phyloP scores from a whole-genome alignment of 1,284 basidiomycete genomes.

The Leccinum subrobustum region DNA sequence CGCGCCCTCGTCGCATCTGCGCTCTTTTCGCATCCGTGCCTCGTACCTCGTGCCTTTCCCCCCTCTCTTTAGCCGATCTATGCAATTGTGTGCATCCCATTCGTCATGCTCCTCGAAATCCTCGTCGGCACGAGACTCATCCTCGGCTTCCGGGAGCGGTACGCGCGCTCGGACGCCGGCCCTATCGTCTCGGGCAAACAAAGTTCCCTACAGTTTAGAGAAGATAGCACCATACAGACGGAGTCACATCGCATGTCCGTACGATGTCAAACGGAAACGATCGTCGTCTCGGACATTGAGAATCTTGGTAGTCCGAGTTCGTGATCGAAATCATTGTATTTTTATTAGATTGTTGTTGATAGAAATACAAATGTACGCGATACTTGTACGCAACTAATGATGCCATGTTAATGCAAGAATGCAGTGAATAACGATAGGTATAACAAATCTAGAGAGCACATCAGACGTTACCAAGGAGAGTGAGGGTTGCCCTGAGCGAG shows the following conservation, averaged over 20 bases:
- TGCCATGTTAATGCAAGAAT: conserved; percentile 11
- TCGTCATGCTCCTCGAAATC: conserved; percentile 34
- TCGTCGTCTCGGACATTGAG: conserved; percentile 10
- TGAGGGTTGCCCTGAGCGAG: conserved; percentile 2
- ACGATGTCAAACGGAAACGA: conserved; percentile 21
- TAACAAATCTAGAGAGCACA: conserved; percentile 8
- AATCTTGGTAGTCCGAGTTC: not conserved
- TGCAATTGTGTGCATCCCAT: conserved; percentile 33
- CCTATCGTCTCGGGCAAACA: conserved; percentile 3
- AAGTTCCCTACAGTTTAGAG: conserved; percentile 22
- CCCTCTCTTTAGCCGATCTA: conserved; percentile 19
- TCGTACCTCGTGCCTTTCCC: not conserved
- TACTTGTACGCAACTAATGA: conserved; percentile 4
- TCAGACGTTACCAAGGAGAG: conserved; percentile 6
- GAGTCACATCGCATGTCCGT: conserved; percentile 7
- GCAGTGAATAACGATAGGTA: conserved; percentile 10
- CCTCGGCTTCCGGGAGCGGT: conserved; percentile 35
- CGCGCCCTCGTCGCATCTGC: not conserved
- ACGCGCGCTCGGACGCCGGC: conserved; percentile 15
- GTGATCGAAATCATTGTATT: not conserved
- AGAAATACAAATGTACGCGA: conserved; percentile 21
- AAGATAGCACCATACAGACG: not conserved
- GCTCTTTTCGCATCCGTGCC: not conserved
- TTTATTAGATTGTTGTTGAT: conserved; percentile 14
- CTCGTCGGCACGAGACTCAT: conserved; percentile 34